Evolutionary conservation across 352 stramenopile species (phyloP), one percentile per base, ranked within the genome.

Genomic region (Pythium monospermum): DNA sequence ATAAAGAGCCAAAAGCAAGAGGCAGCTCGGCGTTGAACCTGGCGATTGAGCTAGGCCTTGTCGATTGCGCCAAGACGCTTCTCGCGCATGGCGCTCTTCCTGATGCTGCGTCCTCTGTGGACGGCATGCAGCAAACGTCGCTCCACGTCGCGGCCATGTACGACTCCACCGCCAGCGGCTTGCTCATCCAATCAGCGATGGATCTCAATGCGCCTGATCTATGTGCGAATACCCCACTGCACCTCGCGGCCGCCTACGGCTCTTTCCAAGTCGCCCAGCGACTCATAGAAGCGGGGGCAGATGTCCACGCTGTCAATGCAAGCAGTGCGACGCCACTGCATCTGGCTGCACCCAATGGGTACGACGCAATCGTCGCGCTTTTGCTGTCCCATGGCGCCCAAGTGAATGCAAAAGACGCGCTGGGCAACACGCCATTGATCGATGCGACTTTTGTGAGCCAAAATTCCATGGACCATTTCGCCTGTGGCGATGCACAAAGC

Each of bases 111-210:
- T 50, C 23, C 2, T 13, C 3, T 3, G 35, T 23, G 3, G 70
- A 78, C 40, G 42, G 49, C 22, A 41, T 55, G 11, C 11, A 57
- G 8, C 61, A 69, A 32, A 70, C 60, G 11, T 44, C 60, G 26
- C 36, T 76, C 16, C 69, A 76, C 42, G 37, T 74, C 3, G 64
- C 61, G 8, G 69, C 61, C 1, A 62, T 69, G 30, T 74, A 72
- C 49, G 60, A 62, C 10, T 43, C 35, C 8, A 38, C 45, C 1
- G 21, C 32, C 4, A 52, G 52, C 2, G 44, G 56, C 10, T 46
- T 55, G 15, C 6, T 80, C 12, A 16, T 58, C 27, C 11, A 39
- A 1, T 27, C 35, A 6, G 42, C 38, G 15, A 36, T 11, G 6
- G 35, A 69, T 22, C 33, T 80, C 13, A 53, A 72, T 18, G 38